These are phyloP conservation scores for Hypoxylon subgilvum DNA, from an alignment of 495 filamentous ascomycete genomes.

Conservation along the genomic window DNA sequence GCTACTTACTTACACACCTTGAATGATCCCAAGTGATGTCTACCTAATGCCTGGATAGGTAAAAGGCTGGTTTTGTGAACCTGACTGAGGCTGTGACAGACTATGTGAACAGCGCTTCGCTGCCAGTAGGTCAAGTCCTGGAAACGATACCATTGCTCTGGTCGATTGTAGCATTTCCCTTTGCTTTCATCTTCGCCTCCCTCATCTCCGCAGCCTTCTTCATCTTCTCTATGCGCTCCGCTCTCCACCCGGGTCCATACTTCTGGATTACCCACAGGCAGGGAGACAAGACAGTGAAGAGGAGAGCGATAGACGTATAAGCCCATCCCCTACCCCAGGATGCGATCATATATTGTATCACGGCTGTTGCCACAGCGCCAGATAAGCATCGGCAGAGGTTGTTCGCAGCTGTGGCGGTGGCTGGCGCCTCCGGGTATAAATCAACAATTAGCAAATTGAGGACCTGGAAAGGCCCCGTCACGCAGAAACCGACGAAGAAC, in stretches of 20 bases:
- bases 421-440: slow-evolving; percentile 52
- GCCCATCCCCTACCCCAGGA: slow-evolving; percentile 55
- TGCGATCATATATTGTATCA: slow-evolving; percentile 52
- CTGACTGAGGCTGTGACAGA: neutral
- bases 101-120: neutral
- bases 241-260: slow-evolving; percentile 51
- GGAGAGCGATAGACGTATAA: slow-evolving; percentile 52
- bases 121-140: neutral
- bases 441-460: slow-evolving; percentile 57
- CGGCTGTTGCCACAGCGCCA: slow-evolving; percentile 51
- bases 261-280: slow-evolving; percentile 47
- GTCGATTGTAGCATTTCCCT: neutral
- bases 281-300: slow-evolving; percentile 46
- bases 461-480: slow-evolving; percentile 61
- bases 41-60: no score
- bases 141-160: slow-evolving; percentile 5
- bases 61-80: neutral
- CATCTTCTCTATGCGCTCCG: slow-evolving; percentile 42
- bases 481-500: slow-evolving; percentile 59
- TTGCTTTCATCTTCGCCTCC: slow-evolving; percentile 27
- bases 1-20: no score
- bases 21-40: no score
- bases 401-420: slow-evolving; percentile 55
- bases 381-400: slow-evolving; percentile 55
- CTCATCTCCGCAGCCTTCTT: slow-evolving; percentile 31